Conservation (phyloP, 23 red algal genomes). For the Gracilaria domingensis region DNA sequence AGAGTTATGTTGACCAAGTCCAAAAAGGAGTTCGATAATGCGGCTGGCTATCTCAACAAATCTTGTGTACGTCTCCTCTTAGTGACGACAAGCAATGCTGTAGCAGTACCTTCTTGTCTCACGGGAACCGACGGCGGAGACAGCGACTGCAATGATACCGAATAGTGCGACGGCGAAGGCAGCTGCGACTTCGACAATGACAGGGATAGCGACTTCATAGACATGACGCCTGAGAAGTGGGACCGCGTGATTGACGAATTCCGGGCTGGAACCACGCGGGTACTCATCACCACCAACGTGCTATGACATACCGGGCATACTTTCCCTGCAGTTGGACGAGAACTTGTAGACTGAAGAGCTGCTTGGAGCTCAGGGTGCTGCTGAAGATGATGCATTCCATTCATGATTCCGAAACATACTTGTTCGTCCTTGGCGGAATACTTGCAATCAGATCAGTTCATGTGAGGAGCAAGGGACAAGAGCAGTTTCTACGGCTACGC, state of each 20-base stretch:
- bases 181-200: no score
- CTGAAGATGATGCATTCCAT: constrained; percentile 10
- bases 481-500: neutral
- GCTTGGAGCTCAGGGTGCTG: constrained; percentile 17
- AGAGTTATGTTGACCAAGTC: no score
- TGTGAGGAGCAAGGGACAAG: constrained; percentile 22
- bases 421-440: neutral
- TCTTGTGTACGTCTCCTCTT: no score
- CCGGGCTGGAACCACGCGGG: constrained; percentile 83
- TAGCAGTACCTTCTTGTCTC: no score
- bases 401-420: constrained; percentile 12
- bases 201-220: no score
- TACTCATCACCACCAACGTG: constrained; percentile 92
- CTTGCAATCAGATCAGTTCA: constrained; percentile 7
- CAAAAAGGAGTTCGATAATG: no score
- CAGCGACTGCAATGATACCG: no score
- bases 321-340: constrained; percentile 20
- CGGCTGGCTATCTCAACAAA: no score
- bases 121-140: no score
- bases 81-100: no score
- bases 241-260: constrained; percentile 97
- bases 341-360: constrained; percentile 4
- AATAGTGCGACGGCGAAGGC: no score
- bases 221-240: constrained; percentile 92
- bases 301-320: constrained; percentile 56